phyloP scores from a whole-genome alignment of 371 early-diverging fungal species.

The Syncephalis plumigaleata region DNA sequence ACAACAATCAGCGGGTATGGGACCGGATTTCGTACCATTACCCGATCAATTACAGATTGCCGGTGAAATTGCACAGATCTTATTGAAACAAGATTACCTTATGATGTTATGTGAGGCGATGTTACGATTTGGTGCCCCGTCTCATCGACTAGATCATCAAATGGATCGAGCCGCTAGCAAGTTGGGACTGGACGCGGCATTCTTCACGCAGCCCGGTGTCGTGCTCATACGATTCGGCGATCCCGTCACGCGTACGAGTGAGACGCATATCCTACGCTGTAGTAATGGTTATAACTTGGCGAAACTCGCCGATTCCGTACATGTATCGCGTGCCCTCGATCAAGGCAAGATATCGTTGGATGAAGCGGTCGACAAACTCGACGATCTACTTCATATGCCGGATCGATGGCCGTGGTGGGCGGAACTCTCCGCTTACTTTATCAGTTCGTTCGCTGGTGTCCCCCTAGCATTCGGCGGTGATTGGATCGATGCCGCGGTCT shows the following conservation, averaged over 20 bases:
- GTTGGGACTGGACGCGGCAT: constrained; percentile 45
- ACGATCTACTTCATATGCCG: constrained; percentile 27
- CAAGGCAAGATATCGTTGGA: constrained; percentile 25
- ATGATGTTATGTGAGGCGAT: constrained; percentile 27
- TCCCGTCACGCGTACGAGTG: constrained; percentile 53
- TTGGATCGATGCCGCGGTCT: constrained; percentile 26
- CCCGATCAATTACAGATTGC: neutral
- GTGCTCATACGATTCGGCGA: constrained; percentile 58
- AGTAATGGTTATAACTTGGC: constrained; percentile 49
- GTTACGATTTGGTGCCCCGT: constrained; percentile 27
- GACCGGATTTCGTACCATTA: neutral
- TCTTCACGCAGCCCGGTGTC: constrained; percentile 45
- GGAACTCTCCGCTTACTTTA: constrained; percentile 29
- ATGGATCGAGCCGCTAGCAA: constrained; percentile 25
- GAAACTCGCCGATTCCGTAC: constrained; percentile 28
- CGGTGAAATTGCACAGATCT: constrained; percentile 25
- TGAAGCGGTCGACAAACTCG: constrained; percentile 33
- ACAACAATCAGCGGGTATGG: too few relatives aligned
- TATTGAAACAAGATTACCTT: constrained; percentile 38
- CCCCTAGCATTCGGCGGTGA: constrained; percentile 27
- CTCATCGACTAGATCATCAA: constrained; percentile 17
- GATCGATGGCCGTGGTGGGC: constrained; percentile 25
- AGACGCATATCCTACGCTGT: constrained; percentile 50
- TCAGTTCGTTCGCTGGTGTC: constrained; percentile 30
- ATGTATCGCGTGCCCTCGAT: constrained; percentile 27